phyloP scores from a whole-genome alignment of 805 yeast species.

The Candida ascalaphidarum region DNA sequence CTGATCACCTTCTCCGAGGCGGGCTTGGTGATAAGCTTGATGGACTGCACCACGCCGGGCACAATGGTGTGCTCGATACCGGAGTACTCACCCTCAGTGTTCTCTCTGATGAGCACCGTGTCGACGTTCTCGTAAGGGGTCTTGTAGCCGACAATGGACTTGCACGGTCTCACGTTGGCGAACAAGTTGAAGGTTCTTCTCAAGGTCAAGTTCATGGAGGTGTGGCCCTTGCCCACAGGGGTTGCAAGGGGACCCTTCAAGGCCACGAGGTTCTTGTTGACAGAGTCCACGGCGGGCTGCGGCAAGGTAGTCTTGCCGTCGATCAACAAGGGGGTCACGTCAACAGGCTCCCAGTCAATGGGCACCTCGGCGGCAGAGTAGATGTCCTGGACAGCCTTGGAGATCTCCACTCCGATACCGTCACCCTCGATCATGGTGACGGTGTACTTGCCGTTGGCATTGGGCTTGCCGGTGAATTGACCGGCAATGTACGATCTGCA shows the following conservation, averaged over 20 bases:
- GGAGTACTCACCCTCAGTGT: slow-evolving; percentile 99
- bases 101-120: slow-evolving; percentile 94
- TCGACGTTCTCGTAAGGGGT: slow-evolving; percentile 88
- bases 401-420: slow-evolving; percentile 95
- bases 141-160: slow-evolving; percentile 85
- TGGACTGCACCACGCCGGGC: slow-evolving; percentile 97
- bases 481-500: slow-evolving; percentile 47
- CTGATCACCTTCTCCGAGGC: slow-evolving; percentile 96
- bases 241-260: slow-evolving; percentile 98
- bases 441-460: slow-evolving; percentile 75
- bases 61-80: slow-evolving; percentile 98
- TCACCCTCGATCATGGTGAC: slow-evolving; percentile 98
- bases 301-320: slow-evolving; percentile 94
- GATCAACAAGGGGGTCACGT: slow-evolving; percentile 86
- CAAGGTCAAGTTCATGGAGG: slow-evolving; percentile 91
- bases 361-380: slow-evolving; percentile 94
- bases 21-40: slow-evolving; percentile 91
- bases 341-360: slow-evolving; percentile 94
- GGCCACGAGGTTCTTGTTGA: slow-evolving; percentile 89
- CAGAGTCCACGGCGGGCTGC: slow-evolving; percentile 82
- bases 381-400: slow-evolving; percentile 87
- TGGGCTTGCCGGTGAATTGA: slow-evolving; percentile 56
- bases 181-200: slow-evolving; percentile 94
- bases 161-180: slow-evolving; percentile 97
- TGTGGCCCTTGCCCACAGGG: slow-evolving; percentile 98